Evolutionary conservation across 2,329 filamentous ascomycete genomes (phyloP).

Genomic region (Coniochaeta sp.): DNA sequence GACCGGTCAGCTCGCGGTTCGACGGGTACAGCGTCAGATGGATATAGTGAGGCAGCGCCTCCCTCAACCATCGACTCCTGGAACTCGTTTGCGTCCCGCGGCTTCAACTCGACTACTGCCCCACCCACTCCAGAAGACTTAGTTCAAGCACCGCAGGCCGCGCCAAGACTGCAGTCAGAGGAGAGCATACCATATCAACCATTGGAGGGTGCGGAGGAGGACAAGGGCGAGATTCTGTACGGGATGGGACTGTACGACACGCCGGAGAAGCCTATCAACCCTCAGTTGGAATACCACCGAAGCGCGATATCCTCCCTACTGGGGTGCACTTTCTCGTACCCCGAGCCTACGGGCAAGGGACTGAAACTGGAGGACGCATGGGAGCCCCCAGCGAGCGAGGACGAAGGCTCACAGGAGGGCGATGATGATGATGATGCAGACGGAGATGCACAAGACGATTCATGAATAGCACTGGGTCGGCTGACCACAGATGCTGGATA

Average conservation of each 20-base stretch:
- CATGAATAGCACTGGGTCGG: constrained; percentile 1
- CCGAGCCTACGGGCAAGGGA: constrained; percentile 57
- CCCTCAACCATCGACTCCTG: constrained; percentile 23
- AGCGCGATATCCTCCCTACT: constrained; percentile 48
- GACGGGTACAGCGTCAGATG: background rate
- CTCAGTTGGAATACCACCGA: constrained; percentile 46
- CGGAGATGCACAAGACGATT: constrained; percentile 25
- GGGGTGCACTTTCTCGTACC: constrained; percentile 36
- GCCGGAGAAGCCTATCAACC: constrained; percentile 50
- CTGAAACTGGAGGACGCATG: constrained; percentile 76
- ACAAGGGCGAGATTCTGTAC: constrained; percentile 64
- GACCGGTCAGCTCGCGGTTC: background rate
- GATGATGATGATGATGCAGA: constrained; percentile 33
- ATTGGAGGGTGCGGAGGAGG: constrained; percentile 32
- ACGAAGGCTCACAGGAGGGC: constrained; percentile 48
- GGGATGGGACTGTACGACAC: constrained; percentile 77
- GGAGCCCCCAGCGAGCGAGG: constrained; percentile 59
- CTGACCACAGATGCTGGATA: too few species aligned
- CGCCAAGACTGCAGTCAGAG: constrained; percentile 38
- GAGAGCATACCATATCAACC: constrained; percentile 42
- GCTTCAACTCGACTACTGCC: constrained; percentile 37
- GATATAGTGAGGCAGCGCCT: constrained; percentile 14
- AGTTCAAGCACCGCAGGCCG: constrained; percentile 41
- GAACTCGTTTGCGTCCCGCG: constrained; percentile 38
- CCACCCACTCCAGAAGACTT: constrained; percentile 56